A percentile compares a stretch with the other conserved stretches of the same genome.
phyloP scores from a whole-genome alignment of 2,329 filamentous ascomycete genomes.

The Fusarium avenaceum region DNA sequence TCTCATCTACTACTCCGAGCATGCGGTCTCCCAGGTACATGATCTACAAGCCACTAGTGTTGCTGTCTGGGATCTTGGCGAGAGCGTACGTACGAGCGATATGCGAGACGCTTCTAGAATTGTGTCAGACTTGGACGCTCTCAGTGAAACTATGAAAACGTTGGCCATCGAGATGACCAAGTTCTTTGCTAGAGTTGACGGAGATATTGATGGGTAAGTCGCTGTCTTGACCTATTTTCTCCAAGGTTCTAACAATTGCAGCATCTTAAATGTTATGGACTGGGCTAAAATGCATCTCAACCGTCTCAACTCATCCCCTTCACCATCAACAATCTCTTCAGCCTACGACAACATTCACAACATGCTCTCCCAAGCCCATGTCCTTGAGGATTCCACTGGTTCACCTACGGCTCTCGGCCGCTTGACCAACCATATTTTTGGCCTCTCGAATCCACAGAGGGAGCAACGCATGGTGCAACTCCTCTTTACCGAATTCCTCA shows the following conservation, averaged over 20 bases:
- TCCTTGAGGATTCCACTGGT: constrained; percentile 68
- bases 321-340: constrained; percentile 70
- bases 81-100: constrained; percentile 89
- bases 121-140: constrained; percentile 84
- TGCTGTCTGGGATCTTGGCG: constrained; percentile 93
- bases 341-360: constrained; percentile 88
- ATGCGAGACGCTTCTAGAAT: constrained; percentile 92
- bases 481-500: constrained; percentile 86
- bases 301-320: constrained; percentile 72
- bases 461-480: constrained; percentile 85
- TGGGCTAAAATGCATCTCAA: constrained; percentile 91
- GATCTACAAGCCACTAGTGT: constrained; percentile 92
- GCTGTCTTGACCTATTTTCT: background rate
- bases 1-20: constrained; percentile 93
- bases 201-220: constrained; percentile 84
- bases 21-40: constrained; percentile 86
- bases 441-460: constrained; percentile 83
- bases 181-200: constrained; percentile 94
- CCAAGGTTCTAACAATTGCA: constrained; percentile 50
- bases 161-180: constrained; percentile 87
- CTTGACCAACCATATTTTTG: constrained; percentile 80
- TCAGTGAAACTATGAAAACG: constrained; percentile 87
- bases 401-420: constrained; percentile 77
- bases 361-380: constrained; percentile 74
- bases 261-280: constrained; percentile 94